These are phyloP conservation scores for Phytophthora capsici DNA, from an alignment of 352 stramenopile species.

Conservation along the genomic window DNA sequence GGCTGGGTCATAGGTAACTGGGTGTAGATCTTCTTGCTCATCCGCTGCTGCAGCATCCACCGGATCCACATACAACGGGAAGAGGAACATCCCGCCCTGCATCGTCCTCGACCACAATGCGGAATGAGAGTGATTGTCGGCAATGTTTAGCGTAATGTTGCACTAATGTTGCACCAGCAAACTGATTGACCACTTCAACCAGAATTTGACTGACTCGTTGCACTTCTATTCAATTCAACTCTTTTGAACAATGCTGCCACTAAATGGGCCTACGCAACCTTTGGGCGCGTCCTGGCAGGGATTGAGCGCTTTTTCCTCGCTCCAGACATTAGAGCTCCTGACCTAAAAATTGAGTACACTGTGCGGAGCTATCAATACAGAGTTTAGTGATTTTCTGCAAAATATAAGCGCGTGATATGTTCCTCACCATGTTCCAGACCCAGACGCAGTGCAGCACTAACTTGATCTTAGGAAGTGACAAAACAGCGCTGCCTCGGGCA, in stretches of 20 bases:
- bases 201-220: too few relatives aligned
- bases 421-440: conserved; percentile 48
- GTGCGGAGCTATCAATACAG: conserved; percentile 33
- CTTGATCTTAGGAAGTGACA: conserved; percentile 20
- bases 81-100: conserved; percentile 60
- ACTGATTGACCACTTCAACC: conserved; percentile 5
- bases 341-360: conserved; percentile 44
- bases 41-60: conserved; percentile 37
- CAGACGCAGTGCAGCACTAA: conserved; percentile 47
- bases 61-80: conserved; percentile 55
- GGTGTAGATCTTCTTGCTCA: conserved; percentile 26
- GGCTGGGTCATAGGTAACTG: conserved; percentile 15
- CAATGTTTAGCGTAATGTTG: conserved; percentile 39
- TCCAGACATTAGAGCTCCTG: conserved; percentile 28
- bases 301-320: conserved; percentile 8
- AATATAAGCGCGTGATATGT: not conserved
- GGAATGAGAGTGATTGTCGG: conserved; percentile 38
- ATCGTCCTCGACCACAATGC: conserved; percentile 39
- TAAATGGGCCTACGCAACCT: conserved; percentile 26
- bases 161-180: conserved; percentile 35
- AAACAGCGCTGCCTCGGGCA: conserved; percentile 7
- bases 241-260: too few relatives aligned
- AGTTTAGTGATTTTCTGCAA: not conserved
- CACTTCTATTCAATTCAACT: too few relatives aligned
- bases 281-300: conserved; percentile 22